Evolutionary conservation across 2,329 filamentous ascomycete genomes (phyloP), one percentile per base, ranked within the genome.

Genomic region (Boeremia exigua): DNA sequence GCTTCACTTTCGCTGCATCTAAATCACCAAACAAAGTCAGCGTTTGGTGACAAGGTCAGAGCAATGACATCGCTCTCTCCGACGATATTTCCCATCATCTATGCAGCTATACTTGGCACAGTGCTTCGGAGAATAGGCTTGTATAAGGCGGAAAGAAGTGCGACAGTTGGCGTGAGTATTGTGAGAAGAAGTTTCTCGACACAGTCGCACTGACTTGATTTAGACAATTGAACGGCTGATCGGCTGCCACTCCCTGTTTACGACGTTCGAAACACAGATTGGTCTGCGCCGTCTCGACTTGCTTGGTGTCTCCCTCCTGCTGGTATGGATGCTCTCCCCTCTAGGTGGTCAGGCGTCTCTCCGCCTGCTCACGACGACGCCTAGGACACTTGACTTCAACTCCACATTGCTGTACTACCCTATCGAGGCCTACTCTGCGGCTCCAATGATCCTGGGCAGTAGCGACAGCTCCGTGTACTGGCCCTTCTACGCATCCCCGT

Each of bases 51-150:
- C 15, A 33, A 58, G 6, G 30, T 58, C n/a, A 55, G 56, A 29
- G 44, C 51, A 2, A 44, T 56, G 7, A 56, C 49, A 8, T 43
- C 58, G 6, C 25, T 61, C 2, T 53, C 55, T 1, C 55, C 59
- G 7, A 61, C 52, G n/a, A 53, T 61, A 3, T 58, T 58, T 19
- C 49, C 55, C 8, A 61, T 61, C 27, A 42, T 61, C 25, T 58
- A 61, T 30, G 55, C 59, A 12, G 55, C 55, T 4, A 58, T 61
- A 3, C 30, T 61, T 2, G 55, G 59, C 10, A 58, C 50, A 28
- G 17, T 52, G 3, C 52, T 61, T 11, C 59, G 59, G n/a, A 51
- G 55, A 2, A 15, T 61, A 2, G 55, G 45, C 1, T 17, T 58
- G 1, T 48, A 30, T 9, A 33, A 33, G 28, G 36, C 46, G 2